Evolutionary conservation across 2,329 filamentous ascomycete species (phyloP), one percentile per base, ranked within the genome.

Genomic region (Dactylellina leptospora): DNA sequence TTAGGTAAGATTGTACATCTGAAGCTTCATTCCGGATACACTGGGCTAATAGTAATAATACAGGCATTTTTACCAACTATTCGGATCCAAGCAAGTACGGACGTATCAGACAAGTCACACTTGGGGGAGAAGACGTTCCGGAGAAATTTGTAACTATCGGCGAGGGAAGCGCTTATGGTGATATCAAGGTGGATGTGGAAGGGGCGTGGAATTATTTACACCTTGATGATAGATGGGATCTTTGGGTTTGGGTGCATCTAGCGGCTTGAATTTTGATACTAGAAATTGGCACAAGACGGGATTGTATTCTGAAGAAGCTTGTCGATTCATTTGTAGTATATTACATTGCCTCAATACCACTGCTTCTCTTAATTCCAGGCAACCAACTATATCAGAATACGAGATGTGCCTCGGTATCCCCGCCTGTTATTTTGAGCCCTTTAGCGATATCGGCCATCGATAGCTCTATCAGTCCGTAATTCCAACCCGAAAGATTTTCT

Each of bases 111-210:
- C 68, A 72, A 42, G 68, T 72, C 28, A 72, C 68, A 2, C 18
- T 72, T 9, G 59, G 68, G 11, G 68, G 68, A 30, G 59, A 54
- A 23, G 68, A 72, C 18, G 68, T 72, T n/a, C 68, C 68, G 10
- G 68, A 72, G 22, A 64, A 36, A 47, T 72, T 54, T 44, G 44
- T 58, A 18, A 11, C 25, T n/a, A 18, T 72, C 2, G 68, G 59
- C 11, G n/a, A 58, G 18, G 59, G 66, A 9, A 54, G 40, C 10
- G 16, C 25, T 4, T 60, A 54, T 9, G 68, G 68, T 2, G 28
- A 30, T 5, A 64, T 72, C 23, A 59, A 53, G 16, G 40, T 72
- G 3, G 38, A 64, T 44, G 53, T 72, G 11, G 51, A 64, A 20
- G 45, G 18, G 16, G 68, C 68, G 2, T 72, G 68, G 68, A 33